Conservation (phyloP, 306 rosid species). For the Rubus parviflorus region DNA sequence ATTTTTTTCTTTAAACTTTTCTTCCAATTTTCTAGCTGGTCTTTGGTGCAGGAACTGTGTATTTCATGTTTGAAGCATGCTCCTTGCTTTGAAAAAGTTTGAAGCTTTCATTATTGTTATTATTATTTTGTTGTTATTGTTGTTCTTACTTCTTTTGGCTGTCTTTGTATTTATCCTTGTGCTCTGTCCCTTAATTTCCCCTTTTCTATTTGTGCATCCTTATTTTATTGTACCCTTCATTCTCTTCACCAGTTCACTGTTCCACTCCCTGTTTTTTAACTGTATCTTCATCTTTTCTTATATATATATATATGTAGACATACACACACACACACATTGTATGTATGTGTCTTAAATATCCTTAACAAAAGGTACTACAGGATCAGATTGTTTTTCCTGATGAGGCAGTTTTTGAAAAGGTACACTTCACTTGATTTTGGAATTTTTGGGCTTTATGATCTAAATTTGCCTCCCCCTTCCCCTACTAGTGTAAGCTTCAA, state of each 20-base stretch:
- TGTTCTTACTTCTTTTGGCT: neutral
- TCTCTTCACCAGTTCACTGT: neutral
- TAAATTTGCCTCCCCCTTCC: neutral
- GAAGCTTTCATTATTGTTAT: neutral
- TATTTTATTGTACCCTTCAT: neutral
- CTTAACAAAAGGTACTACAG: slow-evolving; percentile 62
- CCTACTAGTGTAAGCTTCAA: neutral
- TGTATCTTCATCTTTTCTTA: neutral
- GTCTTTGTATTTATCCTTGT: neutral
- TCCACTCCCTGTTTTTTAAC: neutral
- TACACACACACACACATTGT: neutral
- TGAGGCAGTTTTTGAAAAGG: slow-evolving; percentile 95
- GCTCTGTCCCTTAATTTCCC: neutral
- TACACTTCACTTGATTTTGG: slow-evolving; percentile 26
- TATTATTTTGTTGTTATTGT: neutral
- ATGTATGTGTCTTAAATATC: slow-evolving; percentile 22
- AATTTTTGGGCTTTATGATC: slow-evolving; percentile 16
- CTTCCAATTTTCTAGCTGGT: neutral
- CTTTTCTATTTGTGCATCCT: neutral
- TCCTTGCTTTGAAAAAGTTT: neutral
- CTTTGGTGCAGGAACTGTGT: neutral
- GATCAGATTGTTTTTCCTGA: slow-evolving; percentile 93
- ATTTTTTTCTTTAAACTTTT: neutral
- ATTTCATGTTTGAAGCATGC: neutral
- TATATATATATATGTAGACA: neutral